Evolutionary conservation across 306 rosid species (phyloP), one percentile per base, ranked within the genome.

Genomic region (Gastrolobium bilobum): DNA sequence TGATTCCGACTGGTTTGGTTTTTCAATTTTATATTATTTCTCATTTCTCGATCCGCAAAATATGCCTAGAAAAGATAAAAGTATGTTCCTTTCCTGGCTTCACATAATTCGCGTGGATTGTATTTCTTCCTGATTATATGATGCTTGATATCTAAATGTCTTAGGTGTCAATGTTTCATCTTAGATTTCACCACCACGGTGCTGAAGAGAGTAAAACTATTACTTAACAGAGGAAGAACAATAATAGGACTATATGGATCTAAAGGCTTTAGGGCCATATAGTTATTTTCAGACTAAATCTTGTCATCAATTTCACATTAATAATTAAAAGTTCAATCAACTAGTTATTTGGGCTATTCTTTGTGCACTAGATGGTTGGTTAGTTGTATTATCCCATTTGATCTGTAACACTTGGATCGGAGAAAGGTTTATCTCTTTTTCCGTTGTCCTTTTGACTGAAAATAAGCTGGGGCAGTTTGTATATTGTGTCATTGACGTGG

Each of bases 401-500:
- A n/a, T 44, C n/a, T 62, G 58, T 48, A 44, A 77, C 79, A 54
- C 10, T 35, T 43, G 73, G 29, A 71, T 30, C 0, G 2, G 39
- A 68, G 31, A 26, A 33, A 34, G 10, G 37, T 34, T 50, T 10
- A 1, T 4, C 1, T 26, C 30, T 14, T 74, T 73, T 43, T 33
- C 29, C 0, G 39, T 38, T 31, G 50, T 54, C 62, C 47, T 70
- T 52, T 38, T 14, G 33, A 59, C 37, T 40, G 75, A 64, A 37
- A 64, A 65, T 31, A 64, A 73, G 33, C 2, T 39, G 54, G 64
- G 37, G 31, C 62, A 65, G 66, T 6, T 65, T 61, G 79, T 33
- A 20, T 8, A 29, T 20, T 38, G 58, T 6, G 29, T 62, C 48
- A 31, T 60, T 15, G 29, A 5, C 54, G 2, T 26, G 69, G 54